These are phyloP conservation scores for Odontarrhena argentea DNA, from an alignment of 345 rosid genomes.

Conservation along the genomic window DNA sequence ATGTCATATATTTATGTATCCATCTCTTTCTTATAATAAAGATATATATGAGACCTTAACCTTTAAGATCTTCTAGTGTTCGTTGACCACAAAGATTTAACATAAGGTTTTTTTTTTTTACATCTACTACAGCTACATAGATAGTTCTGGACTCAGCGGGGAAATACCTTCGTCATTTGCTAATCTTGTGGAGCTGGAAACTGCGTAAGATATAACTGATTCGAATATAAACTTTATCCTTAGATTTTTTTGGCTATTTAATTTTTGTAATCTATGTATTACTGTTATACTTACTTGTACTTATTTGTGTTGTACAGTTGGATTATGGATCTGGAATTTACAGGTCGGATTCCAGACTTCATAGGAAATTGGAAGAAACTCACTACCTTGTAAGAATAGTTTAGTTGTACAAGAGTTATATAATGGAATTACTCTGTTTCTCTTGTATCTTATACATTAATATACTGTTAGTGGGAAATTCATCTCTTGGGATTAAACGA, in stretches of 20 bases:
- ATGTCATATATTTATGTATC: neutral
- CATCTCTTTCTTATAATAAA: neutral
- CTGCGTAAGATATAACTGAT: conserved; percentile 30
- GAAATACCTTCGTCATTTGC: conserved; percentile 58
- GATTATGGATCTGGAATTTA: too few relatives aligned
- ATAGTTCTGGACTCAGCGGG: conserved; percentile 66
- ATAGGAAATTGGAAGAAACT: conserved; percentile 60
- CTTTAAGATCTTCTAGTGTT: too few relatives aligned
- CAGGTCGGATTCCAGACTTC: conserved; percentile 51
- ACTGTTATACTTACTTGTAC: too few relatives aligned
- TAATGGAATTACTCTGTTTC: neutral
- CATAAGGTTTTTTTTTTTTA: neutral
- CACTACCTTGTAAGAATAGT: conserved; percentile 45
- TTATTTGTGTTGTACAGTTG: too few relatives aligned
- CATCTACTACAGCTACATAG: conserved; percentile 49
- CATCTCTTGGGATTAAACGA: neutral
- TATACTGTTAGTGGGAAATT: neutral
- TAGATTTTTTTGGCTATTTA: neutral
- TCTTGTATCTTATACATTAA: neutral
- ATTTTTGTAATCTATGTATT: neutral
- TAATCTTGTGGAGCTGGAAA: conserved; percentile 36
- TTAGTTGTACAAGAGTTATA: neutral
- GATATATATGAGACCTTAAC: neutral
- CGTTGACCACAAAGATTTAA: too few relatives aligned
- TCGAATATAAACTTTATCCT: neutral